A percentile compares a stretch with the other conserved stretches of the same genome.
phyloP scores from a whole-genome alignment of 768 basidiomycete species.

The Termitomyces eurrhizus region DNA sequence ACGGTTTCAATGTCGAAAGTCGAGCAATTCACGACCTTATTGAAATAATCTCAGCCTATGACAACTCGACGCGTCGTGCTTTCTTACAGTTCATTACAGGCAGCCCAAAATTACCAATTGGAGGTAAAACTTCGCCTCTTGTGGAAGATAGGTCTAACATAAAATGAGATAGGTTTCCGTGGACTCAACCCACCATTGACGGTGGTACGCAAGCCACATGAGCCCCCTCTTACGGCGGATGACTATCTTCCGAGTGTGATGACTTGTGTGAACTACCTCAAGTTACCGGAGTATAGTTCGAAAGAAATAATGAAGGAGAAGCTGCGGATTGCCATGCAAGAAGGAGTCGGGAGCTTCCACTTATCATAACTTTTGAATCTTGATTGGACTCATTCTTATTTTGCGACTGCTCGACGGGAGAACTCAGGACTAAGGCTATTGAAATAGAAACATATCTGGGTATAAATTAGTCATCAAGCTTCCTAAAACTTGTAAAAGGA shows the following conservation, averaged over 20 bases:
- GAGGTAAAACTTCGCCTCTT: constrained; percentile 52
- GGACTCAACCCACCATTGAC: constrained; percentile 92
- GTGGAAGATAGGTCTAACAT: neutral
- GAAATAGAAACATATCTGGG: neutral
- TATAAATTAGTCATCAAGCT: constrained; percentile 3
- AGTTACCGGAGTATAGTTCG: constrained; percentile 92
- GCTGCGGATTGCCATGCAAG: constrained; percentile 79
- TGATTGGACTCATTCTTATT: constrained; percentile 10
- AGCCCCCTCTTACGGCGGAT: constrained; percentile 84
- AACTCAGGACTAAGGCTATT: neutral
- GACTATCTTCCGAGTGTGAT: constrained; percentile 97
- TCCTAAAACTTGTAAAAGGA: constrained; percentile 4
- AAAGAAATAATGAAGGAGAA: constrained; percentile 84
- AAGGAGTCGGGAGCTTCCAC: constrained; percentile 97
- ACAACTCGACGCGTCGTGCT: constrained; percentile 68
- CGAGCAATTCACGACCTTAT: constrained; percentile 85
- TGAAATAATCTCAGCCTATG: constrained; percentile 82
- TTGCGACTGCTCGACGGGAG: constrained; percentile 5
- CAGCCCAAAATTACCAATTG: constrained; percentile 93
- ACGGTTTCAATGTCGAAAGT: constrained; percentile 96
- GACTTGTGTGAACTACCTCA: constrained; percentile 98
- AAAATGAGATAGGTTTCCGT: constrained; percentile 68
- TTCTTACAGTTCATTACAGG: constrained; percentile 98
- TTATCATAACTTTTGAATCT: constrained; percentile 61
- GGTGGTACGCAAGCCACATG: constrained; percentile 95